phyloP scores from a whole-genome alignment of 2,329 filamentous ascomycete genomes.

The Westerdykella sp. region DNA sequence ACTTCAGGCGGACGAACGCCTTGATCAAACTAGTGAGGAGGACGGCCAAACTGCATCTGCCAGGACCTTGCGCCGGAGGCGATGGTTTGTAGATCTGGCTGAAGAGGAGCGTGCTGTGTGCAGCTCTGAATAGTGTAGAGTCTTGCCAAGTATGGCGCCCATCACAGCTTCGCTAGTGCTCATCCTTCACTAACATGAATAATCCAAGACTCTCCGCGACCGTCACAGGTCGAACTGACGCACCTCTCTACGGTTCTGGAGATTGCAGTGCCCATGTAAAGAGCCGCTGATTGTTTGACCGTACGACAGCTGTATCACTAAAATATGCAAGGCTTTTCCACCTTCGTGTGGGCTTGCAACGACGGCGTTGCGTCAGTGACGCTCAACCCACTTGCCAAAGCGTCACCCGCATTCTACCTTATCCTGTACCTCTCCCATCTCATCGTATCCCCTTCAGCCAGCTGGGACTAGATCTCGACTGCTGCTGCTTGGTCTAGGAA shows the following conservation, averaged over 20 bases:
- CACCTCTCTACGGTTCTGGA: neutral
- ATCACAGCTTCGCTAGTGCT: neutral
- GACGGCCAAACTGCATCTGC: neutral
- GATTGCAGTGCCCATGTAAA: neutral
- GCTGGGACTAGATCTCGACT: conserved; percentile 2
- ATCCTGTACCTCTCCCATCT: conserved; percentile 5
- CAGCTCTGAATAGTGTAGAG: neutral
- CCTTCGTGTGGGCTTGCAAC: conserved; percentile 9
- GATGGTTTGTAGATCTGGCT: neutral
- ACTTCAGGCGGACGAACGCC: neutral
- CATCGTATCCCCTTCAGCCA: conserved; percentile 1
- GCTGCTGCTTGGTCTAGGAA: conserved; percentile 3
- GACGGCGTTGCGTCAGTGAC: conserved; percentile 7
- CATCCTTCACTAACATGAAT: neutral
- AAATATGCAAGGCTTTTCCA: conserved; percentile 4
- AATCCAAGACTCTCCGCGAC: too few relatives aligned
- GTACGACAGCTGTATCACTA: conserved; percentile 5
- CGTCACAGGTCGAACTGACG: too few relatives aligned
- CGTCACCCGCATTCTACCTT: conserved; percentile 3
- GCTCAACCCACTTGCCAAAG: conserved; percentile 1
- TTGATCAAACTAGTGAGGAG: neutral
- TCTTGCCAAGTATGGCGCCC: neutral
- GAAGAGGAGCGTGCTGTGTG: neutral
- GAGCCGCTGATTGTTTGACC: too few relatives aligned
- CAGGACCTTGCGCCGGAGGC: neutral